A percentile compares a stretch with the other conserved stretches of the same genome.
phyloP scores from a whole-genome alignment of 2,329 filamentous ascomycete genomes.

The Claviceps capensis region DNA sequence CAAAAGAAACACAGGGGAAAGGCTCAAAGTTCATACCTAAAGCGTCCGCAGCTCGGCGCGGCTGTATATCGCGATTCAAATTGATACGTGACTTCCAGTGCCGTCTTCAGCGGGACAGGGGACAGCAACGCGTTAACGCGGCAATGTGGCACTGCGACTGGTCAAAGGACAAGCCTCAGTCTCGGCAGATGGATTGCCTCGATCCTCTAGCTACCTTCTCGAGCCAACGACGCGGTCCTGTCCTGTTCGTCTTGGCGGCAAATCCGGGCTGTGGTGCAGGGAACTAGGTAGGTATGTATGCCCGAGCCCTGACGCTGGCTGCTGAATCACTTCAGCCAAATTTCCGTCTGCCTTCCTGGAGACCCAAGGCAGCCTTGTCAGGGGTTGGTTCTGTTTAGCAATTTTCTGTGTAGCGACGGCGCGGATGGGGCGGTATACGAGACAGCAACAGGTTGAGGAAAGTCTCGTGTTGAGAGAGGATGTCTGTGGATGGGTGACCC shows the following conservation, averaged over 20 bases:
- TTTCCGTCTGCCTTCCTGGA: background rate
- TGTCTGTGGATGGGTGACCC: background rate
- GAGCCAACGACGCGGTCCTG: background rate
- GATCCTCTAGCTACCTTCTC: background rate
- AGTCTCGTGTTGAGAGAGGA: background rate
- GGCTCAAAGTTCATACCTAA: background rate
- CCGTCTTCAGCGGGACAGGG: background rate
- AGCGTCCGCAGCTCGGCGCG: background rate
- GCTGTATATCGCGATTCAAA: background rate
- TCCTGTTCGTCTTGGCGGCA: background rate
- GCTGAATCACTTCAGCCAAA: background rate
- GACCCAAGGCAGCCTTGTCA: background rate
- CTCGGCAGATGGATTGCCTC: too few relatives aligned
- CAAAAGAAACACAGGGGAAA: background rate
- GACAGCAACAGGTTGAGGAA: background rate
- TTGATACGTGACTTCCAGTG: background rate
- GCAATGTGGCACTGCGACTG: background rate
- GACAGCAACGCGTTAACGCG: background rate
- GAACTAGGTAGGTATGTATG: background rate
- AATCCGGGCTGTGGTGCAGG: background rate
- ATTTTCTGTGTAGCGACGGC: background rate
- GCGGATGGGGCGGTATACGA: background rate
- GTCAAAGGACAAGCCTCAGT: background rate
- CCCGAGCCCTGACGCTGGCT: background rate
- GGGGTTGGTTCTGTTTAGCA: background rate